A percentile compares a stretch with the other conserved stretches of the same genome.
These are phyloP conservation scores for Fusarium brevicatenulatum DNA, from an alignment of 2,329 filamentous ascomycete species.

Conservation along the genomic window DNA sequence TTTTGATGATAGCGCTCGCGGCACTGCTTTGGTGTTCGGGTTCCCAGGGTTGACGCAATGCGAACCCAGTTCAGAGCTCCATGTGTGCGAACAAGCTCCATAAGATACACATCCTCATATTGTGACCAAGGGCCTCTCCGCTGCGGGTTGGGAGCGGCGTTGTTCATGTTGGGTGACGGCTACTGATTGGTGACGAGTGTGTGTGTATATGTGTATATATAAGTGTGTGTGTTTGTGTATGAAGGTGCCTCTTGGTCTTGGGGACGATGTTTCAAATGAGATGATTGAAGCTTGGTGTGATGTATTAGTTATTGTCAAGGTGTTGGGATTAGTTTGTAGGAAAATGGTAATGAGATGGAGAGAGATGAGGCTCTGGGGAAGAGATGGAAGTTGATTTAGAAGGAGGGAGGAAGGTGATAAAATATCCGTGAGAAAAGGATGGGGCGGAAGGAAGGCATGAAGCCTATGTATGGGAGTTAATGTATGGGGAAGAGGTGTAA, in stretches of 20 bases:
- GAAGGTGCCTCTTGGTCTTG: background rate
- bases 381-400: slow-evolving; percentile 18
- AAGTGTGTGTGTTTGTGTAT: background rate
- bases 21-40: slow-evolving; percentile 92
- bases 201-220: background rate
- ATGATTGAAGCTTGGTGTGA: background rate
- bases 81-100: slow-evolving; percentile 75
- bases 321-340: background rate
- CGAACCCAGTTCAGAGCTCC: slow-evolving; percentile 90
- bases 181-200: background rate
- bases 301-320: background rate
- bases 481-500: slow-evolving; percentile 40
- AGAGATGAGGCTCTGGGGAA: slow-evolving; percentile 19
- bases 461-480: slow-evolving; percentile 33
- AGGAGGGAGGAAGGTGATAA: slow-evolving; percentile 42
- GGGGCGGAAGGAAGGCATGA: slow-evolving; percentile 41
- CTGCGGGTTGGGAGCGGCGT: slow-evolving; percentile 23
- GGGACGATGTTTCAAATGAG: background rate
- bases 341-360: background rate
- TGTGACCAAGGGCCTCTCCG: slow-evolving; percentile 84
- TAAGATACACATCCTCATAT: slow-evolving; percentile 76
- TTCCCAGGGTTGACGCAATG: slow-evolving; percentile 79
- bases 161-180: slow-evolving; percentile 27
- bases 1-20: slow-evolving; percentile 95
- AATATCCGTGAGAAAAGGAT: slow-evolving; percentile 41